These are phyloP conservation scores for Creolimax fragrantissima DNA, from an alignment of 78 protist genomes.

Conservation along the genomic window DNA sequence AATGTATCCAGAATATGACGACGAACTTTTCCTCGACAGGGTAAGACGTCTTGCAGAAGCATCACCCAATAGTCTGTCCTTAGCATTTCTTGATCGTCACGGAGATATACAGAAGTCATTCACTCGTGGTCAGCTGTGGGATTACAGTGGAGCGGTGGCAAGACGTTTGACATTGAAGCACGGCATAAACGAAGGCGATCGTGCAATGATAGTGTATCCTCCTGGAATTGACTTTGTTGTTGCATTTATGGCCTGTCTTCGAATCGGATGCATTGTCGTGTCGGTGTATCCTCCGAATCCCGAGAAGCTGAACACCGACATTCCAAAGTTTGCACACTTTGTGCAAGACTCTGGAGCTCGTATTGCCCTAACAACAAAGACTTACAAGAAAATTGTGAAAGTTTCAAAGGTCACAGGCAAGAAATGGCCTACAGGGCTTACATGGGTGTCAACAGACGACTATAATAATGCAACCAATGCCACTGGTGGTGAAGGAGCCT, in stretches of 20 bases:
- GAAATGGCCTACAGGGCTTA: not conserved
- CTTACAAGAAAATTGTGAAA: not conserved
- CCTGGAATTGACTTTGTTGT: not conserved
- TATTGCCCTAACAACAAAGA: not conserved
- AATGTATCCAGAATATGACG: too few relatives aligned
- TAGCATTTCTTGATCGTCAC: too few relatives aligned
- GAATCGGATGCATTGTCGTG: not conserved
- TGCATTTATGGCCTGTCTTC: not conserved
- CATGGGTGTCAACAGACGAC: not conserved
- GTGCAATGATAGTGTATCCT: not conserved
- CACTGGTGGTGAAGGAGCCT: not conserved
- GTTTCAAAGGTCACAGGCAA: not conserved
- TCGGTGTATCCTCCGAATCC: not conserved
- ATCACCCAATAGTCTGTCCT: too few relatives aligned
- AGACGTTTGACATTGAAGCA: too few relatives aligned
- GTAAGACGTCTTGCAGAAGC: too few relatives aligned
- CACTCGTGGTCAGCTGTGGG: too few relatives aligned
- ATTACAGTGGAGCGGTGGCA: too few relatives aligned
- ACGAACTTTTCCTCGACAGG: too few relatives aligned
- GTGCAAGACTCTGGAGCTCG: not conserved
- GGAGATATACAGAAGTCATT: too few relatives aligned
- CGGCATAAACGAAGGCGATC: not conserved
- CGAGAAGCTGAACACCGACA: not conserved
- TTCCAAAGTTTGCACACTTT: not conserved
- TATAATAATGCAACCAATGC: not conserved